phyloP scores from a whole-genome alignment of 1,284 basidiomycete genomes.

The Pisolithus thermaeus region DNA sequence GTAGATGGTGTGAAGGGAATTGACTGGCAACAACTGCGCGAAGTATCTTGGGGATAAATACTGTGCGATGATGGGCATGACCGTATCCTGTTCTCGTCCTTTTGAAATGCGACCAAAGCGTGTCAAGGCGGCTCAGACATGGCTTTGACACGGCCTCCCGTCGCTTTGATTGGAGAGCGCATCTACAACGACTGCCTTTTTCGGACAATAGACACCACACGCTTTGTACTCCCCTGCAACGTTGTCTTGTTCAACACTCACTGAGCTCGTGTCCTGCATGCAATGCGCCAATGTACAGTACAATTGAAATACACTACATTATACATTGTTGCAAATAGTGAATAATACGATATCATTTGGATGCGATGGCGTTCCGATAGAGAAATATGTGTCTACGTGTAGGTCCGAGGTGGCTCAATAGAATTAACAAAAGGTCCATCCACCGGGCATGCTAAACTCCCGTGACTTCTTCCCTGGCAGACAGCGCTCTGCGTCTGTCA shows the following conservation, averaged over 20 bases:
- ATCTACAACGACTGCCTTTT: slow-evolving; percentile 32
- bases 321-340: slow-evolving; percentile 7
- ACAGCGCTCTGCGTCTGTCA: slow-evolving; percentile 8
- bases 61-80: slow-evolving; percentile 12
- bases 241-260: background rate
- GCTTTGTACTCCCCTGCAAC: slow-evolving; percentile 9
- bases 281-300: background rate
- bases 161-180: slow-evolving; percentile 6
- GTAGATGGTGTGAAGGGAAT: background rate
- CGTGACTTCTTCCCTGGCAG: slow-evolving; percentile 9
- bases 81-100: slow-evolving; percentile 15
- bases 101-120: slow-evolving; percentile 21
- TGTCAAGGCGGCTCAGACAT: slow-evolving; percentile 23
- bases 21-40: background rate
- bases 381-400: background rate
- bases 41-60: background rate
- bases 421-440: slow-evolving; percentile 26
- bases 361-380: background rate
- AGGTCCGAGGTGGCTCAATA: background rate
- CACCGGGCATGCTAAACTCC: slow-evolving; percentile 33
- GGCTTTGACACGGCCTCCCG: background rate
- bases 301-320: background rate
- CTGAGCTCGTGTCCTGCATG: background rate
- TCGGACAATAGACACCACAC: slow-evolving; percentile 23
- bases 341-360: slow-evolving; percentile 12